A percentile compares a stretch with the other conserved stretches of the same genome.
Conservation (phyloP, 2,329 filamentous ascomycete species). For the Fusarium cyanostomum region DNA sequence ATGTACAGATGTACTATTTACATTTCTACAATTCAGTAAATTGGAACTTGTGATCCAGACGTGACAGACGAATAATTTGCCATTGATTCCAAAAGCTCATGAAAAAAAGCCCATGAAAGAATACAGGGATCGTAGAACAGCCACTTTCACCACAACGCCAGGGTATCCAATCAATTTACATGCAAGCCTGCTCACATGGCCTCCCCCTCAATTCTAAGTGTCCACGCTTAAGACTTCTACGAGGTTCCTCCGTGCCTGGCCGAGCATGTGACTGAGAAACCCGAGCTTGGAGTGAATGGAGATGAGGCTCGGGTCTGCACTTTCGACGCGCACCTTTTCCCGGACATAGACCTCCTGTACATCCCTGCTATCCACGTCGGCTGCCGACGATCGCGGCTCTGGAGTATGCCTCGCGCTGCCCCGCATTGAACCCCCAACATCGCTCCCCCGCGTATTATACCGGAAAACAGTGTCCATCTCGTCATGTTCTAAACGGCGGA, state of each 20-base stretch:
- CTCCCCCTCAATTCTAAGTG: conserved; percentile 34
- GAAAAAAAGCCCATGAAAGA: neutral
- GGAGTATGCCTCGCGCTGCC: conserved; percentile 40
- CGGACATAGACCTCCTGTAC: conserved; percentile 78
- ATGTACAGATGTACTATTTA: conserved; percentile 42
- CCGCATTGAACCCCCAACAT: conserved; percentile 38
- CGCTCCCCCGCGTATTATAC: conserved; percentile 57
- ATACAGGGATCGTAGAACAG: conserved; percentile 3
- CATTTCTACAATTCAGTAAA: conserved; percentile 34
- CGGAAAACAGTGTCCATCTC: conserved; percentile 82
- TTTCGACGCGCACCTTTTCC: conserved; percentile 90
- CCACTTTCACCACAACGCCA: conserved; percentile 27
- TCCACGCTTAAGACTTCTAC: conserved; percentile 78
- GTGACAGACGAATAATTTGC: conserved; percentile 1
- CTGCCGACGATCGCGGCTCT: conserved; percentile 32
- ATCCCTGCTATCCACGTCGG: conserved; percentile 33
- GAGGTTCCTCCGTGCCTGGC: conserved; percentile 75
- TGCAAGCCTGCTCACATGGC: conserved; percentile 24
- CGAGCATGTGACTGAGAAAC: conserved; percentile 78
- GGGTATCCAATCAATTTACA: conserved; percentile 43
- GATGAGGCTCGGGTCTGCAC: conserved; percentile 86
- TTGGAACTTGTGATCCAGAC: conserved; percentile 9
- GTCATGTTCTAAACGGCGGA: conserved; percentile 74
- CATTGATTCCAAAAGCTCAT: neutral
- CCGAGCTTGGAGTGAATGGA: conserved; percentile 84